Evolutionary conservation across 225 moss, liverwort and hornwort species (phyloP).

Genomic region (Polytrichum formosum): DNA sequence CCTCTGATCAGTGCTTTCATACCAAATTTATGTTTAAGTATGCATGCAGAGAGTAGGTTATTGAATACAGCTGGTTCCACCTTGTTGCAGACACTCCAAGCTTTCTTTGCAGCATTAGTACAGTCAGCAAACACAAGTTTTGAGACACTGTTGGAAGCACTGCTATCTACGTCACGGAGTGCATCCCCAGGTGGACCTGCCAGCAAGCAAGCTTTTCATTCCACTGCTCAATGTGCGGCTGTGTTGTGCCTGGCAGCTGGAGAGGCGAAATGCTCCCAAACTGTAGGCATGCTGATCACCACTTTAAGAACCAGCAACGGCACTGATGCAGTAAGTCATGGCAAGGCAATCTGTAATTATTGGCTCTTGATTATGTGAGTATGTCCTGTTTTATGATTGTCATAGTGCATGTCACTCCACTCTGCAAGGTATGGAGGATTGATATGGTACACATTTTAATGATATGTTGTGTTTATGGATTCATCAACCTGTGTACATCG

Average conservation of each 20-base stretch:
- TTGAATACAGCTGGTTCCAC: no score
- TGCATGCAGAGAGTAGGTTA: no score
- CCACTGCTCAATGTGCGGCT: constrained; percentile 68
- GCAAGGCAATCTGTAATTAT: not conserved
- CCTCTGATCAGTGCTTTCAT: no score
- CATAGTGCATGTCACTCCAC: no score
- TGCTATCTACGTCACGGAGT: constrained; percentile 59
- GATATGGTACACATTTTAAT: no score
- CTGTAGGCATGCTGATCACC: constrained; percentile 58
- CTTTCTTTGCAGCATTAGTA: constrained; percentile 67
- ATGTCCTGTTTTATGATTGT: no score
- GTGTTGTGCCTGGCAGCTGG: constrained; percentile 68
- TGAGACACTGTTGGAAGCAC: constrained; percentile 56
- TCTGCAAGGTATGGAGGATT: no score
- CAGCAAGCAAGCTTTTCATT: constrained; percentile 69
- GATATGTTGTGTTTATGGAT: no score
- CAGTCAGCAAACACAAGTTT: constrained; percentile 69
- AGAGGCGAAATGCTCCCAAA: constrained; percentile 59
- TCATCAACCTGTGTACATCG: not conserved
- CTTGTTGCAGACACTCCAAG: constrained; percentile 48
- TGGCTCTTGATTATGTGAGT: no score
- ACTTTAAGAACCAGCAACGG: constrained; percentile 42
- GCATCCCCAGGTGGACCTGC: constrained; percentile 59
- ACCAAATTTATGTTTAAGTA: no score
- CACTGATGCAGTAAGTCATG: constrained; percentile 50